Conservation (phyloP, 2,329 filamentous ascomycete species). For the Sphaerulina vaccinii region DNA sequence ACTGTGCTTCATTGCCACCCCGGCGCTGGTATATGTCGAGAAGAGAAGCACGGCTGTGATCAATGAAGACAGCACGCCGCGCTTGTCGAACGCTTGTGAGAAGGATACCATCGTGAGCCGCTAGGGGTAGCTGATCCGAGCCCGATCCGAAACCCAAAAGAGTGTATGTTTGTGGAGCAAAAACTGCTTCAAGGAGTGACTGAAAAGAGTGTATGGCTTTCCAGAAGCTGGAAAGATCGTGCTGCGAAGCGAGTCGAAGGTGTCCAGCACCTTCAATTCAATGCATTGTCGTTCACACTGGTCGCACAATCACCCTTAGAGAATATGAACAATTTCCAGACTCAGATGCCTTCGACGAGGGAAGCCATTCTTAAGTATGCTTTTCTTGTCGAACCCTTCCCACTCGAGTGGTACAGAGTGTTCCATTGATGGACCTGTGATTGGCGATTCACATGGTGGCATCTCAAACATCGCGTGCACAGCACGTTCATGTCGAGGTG, state of each 20-base stretch:
- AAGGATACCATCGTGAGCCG: background rate
- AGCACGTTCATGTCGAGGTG: background rate
- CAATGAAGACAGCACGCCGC: conserved; percentile 3
- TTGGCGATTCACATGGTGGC: background rate
- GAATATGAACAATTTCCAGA: background rate
- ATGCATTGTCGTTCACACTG: too few relatives aligned
- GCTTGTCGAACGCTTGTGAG: background rate
- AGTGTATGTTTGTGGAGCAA: background rate
- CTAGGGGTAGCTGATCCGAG: too few relatives aligned
- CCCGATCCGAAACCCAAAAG: too few relatives aligned
- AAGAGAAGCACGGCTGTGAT: conserved; percentile 4
- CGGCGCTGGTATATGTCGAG: conserved; percentile 4
- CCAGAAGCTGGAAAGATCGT: conserved; percentile 10
- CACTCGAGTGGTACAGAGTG: background rate
- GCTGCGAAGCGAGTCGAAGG: background rate
- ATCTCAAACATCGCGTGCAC: conserved; percentile 10
- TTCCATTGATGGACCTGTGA: background rate
- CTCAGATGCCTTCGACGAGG: background rate
- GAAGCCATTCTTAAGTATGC: background rate
- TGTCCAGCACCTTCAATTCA: conserved; percentile 1
- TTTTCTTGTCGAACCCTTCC: background rate
- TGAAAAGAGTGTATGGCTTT: conserved; percentile 6
- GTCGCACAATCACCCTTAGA: background rate
- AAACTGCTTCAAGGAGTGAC: background rate
- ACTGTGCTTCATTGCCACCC: conserved; percentile 14